These are phyloP conservation scores for Carnegiea gigantea DNA, from an alignment of 179 eudicot genomes.

Conservation along the genomic window DNA sequence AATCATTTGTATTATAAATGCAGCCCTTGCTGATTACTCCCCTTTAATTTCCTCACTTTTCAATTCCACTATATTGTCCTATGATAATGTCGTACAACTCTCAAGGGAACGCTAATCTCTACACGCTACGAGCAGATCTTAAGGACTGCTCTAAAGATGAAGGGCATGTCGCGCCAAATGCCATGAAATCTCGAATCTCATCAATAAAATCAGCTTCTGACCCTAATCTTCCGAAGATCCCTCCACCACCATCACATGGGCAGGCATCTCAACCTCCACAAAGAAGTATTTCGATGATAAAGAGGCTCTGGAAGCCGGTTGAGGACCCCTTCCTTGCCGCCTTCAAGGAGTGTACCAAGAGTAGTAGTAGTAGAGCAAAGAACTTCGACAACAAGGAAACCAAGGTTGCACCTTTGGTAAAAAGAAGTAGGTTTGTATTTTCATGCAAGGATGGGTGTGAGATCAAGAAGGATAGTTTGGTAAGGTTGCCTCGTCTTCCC, in stretches of 20 bases:
- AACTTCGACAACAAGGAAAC: background rate
- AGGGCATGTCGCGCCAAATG: background rate
- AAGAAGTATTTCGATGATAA: background rate
- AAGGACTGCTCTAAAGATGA: background rate
- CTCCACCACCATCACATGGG: background rate
- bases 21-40: background rate
- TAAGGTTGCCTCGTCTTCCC: background rate
- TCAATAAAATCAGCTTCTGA: background rate
- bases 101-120: background rate
- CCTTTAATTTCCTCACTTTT: background rate
- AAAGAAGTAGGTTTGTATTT: background rate
- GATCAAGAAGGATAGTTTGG: conserved; percentile 4
- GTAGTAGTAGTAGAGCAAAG: background rate
- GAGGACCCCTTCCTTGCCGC: conserved; percentile 13
- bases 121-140: too few relatives aligned
- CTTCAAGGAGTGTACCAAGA: conserved; percentile 8
- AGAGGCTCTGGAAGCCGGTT: background rate
- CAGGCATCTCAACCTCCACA: background rate
- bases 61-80: background rate
- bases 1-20: background rate
- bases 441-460: conserved; percentile 4
- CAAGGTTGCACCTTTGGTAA: background rate
- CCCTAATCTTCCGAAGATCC: background rate
- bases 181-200: background rate
- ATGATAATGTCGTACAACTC: background rate